A percentile compares a stretch with the other conserved stretches of the same genome.
These are phyloP conservation scores for Suillus sp. DNA, from an alignment of 768 basidiomycete genomes.

Conservation along the genomic window DNA sequence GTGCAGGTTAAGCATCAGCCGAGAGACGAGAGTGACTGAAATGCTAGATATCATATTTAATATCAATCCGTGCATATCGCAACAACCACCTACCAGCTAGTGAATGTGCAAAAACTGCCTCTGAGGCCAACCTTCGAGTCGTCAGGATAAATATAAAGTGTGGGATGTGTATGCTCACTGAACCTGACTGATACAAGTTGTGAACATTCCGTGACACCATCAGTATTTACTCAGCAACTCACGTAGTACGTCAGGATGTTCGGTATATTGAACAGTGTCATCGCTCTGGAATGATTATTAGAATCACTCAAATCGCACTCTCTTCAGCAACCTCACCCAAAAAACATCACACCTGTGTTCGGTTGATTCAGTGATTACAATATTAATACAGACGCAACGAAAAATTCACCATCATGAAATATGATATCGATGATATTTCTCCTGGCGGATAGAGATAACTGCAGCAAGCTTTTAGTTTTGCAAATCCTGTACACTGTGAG, in stretches of 20 bases:
- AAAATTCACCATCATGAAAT: constrained; percentile 49
- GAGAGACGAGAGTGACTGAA: constrained; percentile 55
- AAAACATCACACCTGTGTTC: constrained; percentile 52
- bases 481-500: constrained; percentile 52
- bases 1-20: constrained; percentile 58
- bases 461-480: constrained; percentile 33
- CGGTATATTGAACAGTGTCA: constrained; percentile 51
- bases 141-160: background rate
- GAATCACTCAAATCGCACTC: background rate
- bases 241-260: constrained; percentile 48
- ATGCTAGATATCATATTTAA: constrained; percentile 33
- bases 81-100: constrained; percentile 42
- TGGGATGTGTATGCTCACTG: constrained; percentile 10
- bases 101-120: constrained; percentile 50
- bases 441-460: constrained; percentile 23
- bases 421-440: constrained; percentile 45
- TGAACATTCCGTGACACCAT: background rate
- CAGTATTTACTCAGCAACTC: constrained; percentile 12
- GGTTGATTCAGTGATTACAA: background rate
- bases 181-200: constrained; percentile 8
- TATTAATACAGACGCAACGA: background rate
- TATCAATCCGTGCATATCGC: background rate
- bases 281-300: constrained; percentile 20
- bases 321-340: constrained; percentile 41
- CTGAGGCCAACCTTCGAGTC: constrained; percentile 24